Evolutionary conservation across 345 rosid genomes (phyloP).

Genomic region (Boechera stricta): DNA sequence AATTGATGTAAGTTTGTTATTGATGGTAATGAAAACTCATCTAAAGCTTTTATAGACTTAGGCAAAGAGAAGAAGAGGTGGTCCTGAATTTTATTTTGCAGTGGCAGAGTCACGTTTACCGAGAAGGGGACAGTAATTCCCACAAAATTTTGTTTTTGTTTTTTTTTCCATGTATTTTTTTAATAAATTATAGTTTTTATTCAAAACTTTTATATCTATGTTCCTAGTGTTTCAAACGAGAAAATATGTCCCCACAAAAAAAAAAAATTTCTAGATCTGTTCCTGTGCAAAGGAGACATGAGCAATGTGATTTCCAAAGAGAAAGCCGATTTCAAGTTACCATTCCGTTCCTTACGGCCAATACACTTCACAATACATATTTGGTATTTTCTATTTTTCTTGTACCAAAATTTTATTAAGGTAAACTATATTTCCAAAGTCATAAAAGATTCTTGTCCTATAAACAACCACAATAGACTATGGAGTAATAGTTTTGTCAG

Average conservation of each 20-base stretch:
- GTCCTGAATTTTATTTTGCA: no score
- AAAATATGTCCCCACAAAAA: no score
- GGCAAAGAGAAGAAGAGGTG: no score
- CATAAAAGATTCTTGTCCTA: not conserved
- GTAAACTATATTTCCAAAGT: not conserved
- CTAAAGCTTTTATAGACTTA: not conserved
- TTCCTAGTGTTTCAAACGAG: no score
- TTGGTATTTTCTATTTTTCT: not conserved
- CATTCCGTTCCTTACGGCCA: constrained; percentile 5
- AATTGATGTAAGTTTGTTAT: not conserved
- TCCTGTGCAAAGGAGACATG: not conserved
- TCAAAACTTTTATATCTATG: no score
- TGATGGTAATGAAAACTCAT: not conserved
- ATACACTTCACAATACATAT: constrained; percentile 15
- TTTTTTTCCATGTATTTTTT: no score
- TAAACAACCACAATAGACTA: not conserved
- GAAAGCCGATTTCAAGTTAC: not conserved
- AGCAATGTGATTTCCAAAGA: not conserved
- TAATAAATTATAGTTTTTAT: no score
- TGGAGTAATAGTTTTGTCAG: constrained; percentile 4
- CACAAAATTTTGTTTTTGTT: no score
- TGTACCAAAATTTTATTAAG: no score
- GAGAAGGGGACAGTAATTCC: no score
- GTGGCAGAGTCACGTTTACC: no score
- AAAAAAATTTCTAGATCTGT: no score